These are phyloP conservation scores for Quercus gilva DNA, from an alignment of 306 rosid genomes.

Conservation along the genomic window DNA sequence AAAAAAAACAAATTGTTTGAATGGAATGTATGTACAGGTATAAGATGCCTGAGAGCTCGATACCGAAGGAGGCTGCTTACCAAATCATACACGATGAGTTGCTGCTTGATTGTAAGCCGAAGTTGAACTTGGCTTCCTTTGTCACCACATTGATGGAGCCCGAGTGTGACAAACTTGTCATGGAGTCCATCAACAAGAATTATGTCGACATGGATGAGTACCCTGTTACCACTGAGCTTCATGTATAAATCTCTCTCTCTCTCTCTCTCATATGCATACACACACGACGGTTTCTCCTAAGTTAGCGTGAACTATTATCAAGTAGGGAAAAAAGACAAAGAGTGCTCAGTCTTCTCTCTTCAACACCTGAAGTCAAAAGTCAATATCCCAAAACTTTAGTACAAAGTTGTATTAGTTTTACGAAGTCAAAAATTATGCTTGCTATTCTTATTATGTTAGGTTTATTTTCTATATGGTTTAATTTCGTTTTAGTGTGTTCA, in stretches of 20 bases:
- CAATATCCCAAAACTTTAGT: too few relatives aligned
- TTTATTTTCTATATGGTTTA: too few relatives aligned
- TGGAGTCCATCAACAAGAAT: conserved; percentile 81
- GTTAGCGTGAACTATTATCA: background rate
- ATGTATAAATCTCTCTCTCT: conserved; percentile 25
- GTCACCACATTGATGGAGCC: conserved; percentile 85
- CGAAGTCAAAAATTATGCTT: too few relatives aligned
- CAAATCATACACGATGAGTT: conserved; percentile 64
- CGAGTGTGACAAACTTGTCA: conserved; percentile 62
- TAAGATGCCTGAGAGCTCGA: conserved; percentile 55
- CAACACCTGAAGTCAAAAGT: background rate
- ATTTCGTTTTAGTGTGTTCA: too few relatives aligned
- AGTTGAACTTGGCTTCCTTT: conserved; percentile 75
- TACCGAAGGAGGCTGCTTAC: conserved; percentile 55
- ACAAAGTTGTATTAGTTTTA: too few relatives aligned
- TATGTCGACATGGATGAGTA: conserved; percentile 76
- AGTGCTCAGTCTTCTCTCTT: background rate
- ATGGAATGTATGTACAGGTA: background rate
- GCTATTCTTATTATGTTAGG: too few relatives aligned
- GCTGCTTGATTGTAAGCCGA: conserved; percentile 56
- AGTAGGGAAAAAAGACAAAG: background rate
- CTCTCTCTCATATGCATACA: too few relatives aligned
- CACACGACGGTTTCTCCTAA: background rate
- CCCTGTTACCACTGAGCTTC: conserved; percentile 78
- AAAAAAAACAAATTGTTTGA: too few relatives aligned